Evolutionary conservation across 2,329 filamentous ascomycete genomes (phyloP).

Genomic region (Ophiostoma quercus): DNA sequence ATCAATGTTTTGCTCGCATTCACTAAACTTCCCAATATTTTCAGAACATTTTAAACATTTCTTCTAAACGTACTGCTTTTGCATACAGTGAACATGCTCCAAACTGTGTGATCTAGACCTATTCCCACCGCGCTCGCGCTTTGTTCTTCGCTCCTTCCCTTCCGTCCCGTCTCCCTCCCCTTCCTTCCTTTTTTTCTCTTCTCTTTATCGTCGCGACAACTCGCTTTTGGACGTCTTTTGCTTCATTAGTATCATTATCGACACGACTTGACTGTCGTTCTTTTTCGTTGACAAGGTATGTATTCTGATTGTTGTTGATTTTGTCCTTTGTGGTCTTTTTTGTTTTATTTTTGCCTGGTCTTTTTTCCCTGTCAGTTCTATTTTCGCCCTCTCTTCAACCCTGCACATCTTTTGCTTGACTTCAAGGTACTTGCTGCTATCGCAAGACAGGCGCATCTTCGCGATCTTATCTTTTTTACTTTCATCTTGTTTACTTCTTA

Average conservation of each 20-base stretch:
- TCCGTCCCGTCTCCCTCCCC: not conserved
- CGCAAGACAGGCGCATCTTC: not conserved
- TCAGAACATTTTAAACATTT: not conserved
- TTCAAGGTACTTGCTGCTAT: not conserved
- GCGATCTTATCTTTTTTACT: not conserved
- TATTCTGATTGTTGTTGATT: not conserved
- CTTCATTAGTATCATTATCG: not conserved
- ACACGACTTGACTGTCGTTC: not conserved
- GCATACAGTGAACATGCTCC: not conserved
- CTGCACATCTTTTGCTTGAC: not conserved
- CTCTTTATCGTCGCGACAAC: conserved; percentile 23
- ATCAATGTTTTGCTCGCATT: not conserved
- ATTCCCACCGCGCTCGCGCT: not conserved
- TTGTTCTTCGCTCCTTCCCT: not conserved
- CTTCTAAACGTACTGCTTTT: not conserved
- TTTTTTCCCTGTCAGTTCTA: not conserved
- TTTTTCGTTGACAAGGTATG: conserved; percentile 5
- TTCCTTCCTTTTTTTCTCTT: conserved; percentile 13
- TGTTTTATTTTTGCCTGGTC: not conserved
- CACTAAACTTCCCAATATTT: not conserved
- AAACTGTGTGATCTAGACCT: not conserved
- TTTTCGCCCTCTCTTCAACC: not conserved
- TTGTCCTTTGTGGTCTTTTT: not conserved
- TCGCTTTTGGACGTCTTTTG: not conserved
- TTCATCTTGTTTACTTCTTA: not conserved